phyloP scores from a whole-genome alignment of 495 filamentous ascomycete genomes.

The Aspergillus carlsbadensis region DNA sequence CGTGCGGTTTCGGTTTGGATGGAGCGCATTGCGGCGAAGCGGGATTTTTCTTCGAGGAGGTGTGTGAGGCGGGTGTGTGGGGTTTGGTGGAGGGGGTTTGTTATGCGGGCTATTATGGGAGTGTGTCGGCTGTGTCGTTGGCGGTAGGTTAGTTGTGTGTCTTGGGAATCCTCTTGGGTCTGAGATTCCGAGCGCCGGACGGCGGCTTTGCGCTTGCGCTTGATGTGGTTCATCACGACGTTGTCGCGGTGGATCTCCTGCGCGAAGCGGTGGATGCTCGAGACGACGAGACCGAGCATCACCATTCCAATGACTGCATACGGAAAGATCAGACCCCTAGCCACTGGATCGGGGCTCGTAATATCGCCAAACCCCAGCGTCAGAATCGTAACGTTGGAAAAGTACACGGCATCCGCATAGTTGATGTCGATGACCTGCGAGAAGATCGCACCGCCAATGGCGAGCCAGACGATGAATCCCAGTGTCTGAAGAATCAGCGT shows the following conservation, averaged over 20 bases:
- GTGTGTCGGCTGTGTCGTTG: slow-evolving; percentile 13
- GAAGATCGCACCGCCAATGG: slow-evolving; percentile 59
- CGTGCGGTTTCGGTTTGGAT: slow-evolving; percentile 65
- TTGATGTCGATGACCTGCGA: slow-evolving; percentile 43
- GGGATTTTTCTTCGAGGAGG: slow-evolving; percentile 62
- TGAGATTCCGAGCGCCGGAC: slow-evolving; percentile 38
- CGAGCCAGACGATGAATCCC: slow-evolving; percentile 61
- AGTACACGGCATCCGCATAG: slow-evolving; percentile 61
- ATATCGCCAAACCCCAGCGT: slow-evolving; percentile 68
- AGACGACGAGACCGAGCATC: slow-evolving; percentile 82
- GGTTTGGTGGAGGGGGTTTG: background rate
- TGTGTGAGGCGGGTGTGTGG: slow-evolving; percentile 32
- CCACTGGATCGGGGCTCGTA: slow-evolving; percentile 43
- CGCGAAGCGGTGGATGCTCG: slow-evolving; percentile 73
- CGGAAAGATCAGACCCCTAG: slow-evolving; percentile 71
- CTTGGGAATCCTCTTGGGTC: no score
- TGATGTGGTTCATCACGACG: slow-evolving; percentile 62
- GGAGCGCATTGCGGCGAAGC: slow-evolving; percentile 78
- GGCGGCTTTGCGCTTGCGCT: slow-evolving; percentile 56
- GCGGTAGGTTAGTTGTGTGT: slow-evolving; percentile 10
- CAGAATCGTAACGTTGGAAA: slow-evolving; percentile 63
- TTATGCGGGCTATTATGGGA: slow-evolving; percentile 20
- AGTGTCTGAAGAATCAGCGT: slow-evolving; percentile 66
- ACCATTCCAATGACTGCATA: slow-evolving; percentile 84
- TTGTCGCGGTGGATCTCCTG: slow-evolving; percentile 63